These are phyloP conservation scores for Isoetes engelmannii DNA, from an alignment of 83 land plant genomes.

Conservation along the genomic window DNA sequence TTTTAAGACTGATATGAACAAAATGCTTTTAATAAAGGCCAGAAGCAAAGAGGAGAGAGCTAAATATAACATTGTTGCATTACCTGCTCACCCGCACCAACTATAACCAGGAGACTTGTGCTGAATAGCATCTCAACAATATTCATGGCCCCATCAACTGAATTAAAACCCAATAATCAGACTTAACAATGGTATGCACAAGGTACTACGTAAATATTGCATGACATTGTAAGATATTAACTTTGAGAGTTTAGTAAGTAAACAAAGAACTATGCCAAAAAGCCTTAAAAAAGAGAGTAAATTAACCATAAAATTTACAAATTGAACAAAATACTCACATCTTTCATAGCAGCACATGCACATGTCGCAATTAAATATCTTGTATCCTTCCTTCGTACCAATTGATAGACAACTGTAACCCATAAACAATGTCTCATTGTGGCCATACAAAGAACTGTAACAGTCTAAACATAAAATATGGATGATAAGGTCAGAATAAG, in stretches of 20 bases:
- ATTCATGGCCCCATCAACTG: conserved; percentile 53
- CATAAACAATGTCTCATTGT: background rate
- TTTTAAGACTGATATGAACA: background rate
- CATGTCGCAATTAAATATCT: conserved; percentile 42
- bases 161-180: background rate
- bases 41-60: background rate
- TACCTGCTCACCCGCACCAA: conserved; percentile 90
- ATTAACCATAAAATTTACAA: background rate
- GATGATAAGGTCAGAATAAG: background rate
- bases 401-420: conserved; percentile 43
- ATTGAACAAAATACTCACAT: conserved; percentile 22
- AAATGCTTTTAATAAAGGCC: background rate
- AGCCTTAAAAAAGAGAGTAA: background rate
- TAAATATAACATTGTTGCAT: background rate
- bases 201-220: background rate
- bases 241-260: background rate
- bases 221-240: background rate
- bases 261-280: background rate
- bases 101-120: conserved; percentile 62
- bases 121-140: conserved; percentile 78
- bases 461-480: background rate
- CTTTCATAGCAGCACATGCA: conserved; percentile 47
- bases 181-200: background rate
- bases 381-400: conserved; percentile 57
- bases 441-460: conserved; percentile 6